A percentile compares a stretch with the other conserved stretches of the same genome.
phyloP scores from a whole-genome alignment of 2,329 filamentous ascomycete species.

The Nannizziopsis arthrosporioides region DNA sequence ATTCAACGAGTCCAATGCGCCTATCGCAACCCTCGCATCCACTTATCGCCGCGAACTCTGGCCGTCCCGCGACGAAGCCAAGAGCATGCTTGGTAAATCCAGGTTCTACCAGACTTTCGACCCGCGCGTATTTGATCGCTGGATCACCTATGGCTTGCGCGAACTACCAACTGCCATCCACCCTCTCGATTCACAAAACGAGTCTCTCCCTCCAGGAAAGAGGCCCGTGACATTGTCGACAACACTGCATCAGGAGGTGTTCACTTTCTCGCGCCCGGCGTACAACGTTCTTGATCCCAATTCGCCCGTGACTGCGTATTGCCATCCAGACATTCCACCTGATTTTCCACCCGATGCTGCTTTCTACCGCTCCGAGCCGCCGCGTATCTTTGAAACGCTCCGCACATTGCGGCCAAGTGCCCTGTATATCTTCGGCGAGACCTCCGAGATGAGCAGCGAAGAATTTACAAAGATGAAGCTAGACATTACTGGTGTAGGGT shows the following conservation, averaged over 20 bases:
- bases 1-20: slow-evolving; percentile 20
- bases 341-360: slow-evolving; percentile 23
- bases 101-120: slow-evolving; percentile 80
- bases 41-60: slow-evolving; percentile 65
- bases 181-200: slow-evolving; percentile 19
- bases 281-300: slow-evolving; percentile 43
- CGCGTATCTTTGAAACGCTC: slow-evolving; percentile 29
- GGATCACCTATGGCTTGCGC: slow-evolving; percentile 64
- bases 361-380: slow-evolving; percentile 37
- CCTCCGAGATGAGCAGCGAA: slow-evolving; percentile 32
- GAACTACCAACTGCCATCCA: slow-evolving; percentile 51
- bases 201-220: slow-evolving; percentile 51
- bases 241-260: slow-evolving; percentile 75
- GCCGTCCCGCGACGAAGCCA: slow-evolving; percentile 62
- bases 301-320: slow-evolving; percentile 30
- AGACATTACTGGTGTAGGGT: slow-evolving; percentile 28
- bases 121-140: slow-evolving; percentile 60
- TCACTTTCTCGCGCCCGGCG: slow-evolving; percentile 39
- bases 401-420: slow-evolving; percentile 36
- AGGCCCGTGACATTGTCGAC: slow-evolving; percentile 59
- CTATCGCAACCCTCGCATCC: slow-evolving; percentile 44
- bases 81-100: slow-evolving; percentile 52
- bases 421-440: slow-evolving; percentile 36
- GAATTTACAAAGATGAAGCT: slow-evolving; percentile 33
- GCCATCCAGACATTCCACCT: slow-evolving; percentile 34